Evolutionary conservation across 208 protist genomes (phyloP).

Genomic region (Porcisia deanei): DNA sequence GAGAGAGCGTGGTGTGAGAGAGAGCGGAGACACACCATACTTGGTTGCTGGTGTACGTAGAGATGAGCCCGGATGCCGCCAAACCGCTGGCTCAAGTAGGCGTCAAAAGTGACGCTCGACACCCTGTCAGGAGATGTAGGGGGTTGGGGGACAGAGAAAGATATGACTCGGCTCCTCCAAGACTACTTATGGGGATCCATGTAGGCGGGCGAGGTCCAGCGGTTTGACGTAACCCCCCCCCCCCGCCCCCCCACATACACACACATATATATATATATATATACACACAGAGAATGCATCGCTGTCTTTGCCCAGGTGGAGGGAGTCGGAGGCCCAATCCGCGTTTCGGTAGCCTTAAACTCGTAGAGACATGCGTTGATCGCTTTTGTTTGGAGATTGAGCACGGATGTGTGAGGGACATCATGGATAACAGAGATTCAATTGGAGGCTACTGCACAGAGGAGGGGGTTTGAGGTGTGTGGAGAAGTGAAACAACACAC

Average conservation of each 20-base stretch:
- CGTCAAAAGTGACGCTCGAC: neutral
- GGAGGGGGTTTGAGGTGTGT: neutral
- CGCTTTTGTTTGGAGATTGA: neutral
- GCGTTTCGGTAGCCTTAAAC: neutral
- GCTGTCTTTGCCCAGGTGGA: too few species aligned
- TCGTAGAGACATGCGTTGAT: neutral
- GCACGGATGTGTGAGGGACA: neutral
- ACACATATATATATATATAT: too few species aligned
- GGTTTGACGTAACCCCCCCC: too few species aligned
- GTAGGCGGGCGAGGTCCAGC: neutral
- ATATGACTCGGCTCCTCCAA: neutral
- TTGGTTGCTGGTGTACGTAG: neutral
- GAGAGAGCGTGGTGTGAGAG: neutral
- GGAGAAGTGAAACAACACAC: neutral
- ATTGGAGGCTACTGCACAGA: neutral
- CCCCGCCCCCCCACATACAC: too few species aligned
- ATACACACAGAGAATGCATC: too few species aligned
- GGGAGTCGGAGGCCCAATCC: too few species aligned
- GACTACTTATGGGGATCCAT: neutral
- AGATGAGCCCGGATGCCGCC: neutral
- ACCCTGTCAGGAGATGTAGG: neutral
- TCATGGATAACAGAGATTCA: neutral
- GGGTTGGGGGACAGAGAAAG: neutral
- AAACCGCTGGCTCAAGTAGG: neutral
- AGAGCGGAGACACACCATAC: neutral